A percentile compares a stretch with the other conserved stretches of the same genome.
phyloP scores from a whole-genome alignment of 2,329 filamentous ascomycete genomes.

The Rhynchosporium graminicola region DNA sequence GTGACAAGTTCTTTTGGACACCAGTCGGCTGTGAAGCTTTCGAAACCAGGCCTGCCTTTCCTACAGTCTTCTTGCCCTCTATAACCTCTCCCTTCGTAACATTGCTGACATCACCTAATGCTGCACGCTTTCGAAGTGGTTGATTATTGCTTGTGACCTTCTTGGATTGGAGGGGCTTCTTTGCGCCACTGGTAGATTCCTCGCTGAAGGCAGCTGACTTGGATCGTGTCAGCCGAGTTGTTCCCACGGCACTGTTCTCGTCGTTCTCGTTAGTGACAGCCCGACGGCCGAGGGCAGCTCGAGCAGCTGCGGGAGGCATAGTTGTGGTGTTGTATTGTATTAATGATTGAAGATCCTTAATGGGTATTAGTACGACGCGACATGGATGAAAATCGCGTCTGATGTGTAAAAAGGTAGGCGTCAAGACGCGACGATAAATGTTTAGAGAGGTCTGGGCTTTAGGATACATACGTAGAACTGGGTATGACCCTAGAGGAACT shows the following conservation, averaged over 20 bases:
- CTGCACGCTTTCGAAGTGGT: slow-evolving; percentile 72
- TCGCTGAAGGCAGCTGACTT: slow-evolving; percentile 77
- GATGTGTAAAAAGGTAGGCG: slow-evolving; percentile 7
- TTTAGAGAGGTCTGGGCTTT: background rate
- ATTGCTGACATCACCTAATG: slow-evolving; percentile 94
- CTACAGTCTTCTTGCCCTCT: slow-evolving; percentile 75
- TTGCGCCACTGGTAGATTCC: slow-evolving; percentile 54
- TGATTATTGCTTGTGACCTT: slow-evolving; percentile 57
- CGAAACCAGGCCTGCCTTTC: slow-evolving; percentile 70
- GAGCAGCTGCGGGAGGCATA: slow-evolving; percentile 65
- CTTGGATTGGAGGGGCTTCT: slow-evolving; percentile 70
- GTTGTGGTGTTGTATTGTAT: slow-evolving; percentile 28
- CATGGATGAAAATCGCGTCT: slow-evolving; percentile 32
- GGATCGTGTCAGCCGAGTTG: slow-evolving; percentile 87
- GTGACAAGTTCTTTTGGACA: slow-evolving; percentile 68
- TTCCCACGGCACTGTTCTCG: slow-evolving; percentile 69
- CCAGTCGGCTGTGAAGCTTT: slow-evolving; percentile 83
- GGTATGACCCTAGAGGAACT: slow-evolving; percentile 18
- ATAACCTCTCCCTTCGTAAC: slow-evolving; percentile 74
- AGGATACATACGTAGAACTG: slow-evolving; percentile 33
- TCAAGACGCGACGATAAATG: slow-evolving; percentile 32
- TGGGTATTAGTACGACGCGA: slow-evolving; percentile 36
- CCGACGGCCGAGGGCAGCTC: slow-evolving; percentile 67
- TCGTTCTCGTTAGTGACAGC: slow-evolving; percentile 90
- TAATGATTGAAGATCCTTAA: slow-evolving; percentile 40